These are phyloP conservation scores for Oryza glaberrima DNA, from an alignment of 176 grass and related monocot species.

Conservation along the genomic window DNA sequence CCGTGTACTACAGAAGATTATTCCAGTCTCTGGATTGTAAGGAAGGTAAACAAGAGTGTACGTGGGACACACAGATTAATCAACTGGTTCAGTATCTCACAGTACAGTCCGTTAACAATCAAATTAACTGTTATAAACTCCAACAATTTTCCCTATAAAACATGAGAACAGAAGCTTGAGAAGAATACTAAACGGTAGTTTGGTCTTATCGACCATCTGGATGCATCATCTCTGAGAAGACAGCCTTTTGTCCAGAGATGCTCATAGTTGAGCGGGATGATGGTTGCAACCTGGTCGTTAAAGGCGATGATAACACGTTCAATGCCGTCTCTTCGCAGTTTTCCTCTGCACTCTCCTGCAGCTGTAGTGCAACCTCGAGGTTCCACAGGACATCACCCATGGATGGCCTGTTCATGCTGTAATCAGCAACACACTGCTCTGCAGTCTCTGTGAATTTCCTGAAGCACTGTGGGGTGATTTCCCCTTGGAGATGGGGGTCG, in stretches of 20 bases:
- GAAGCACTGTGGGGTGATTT: slow-evolving; percentile 20
- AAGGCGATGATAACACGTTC: too few relatives aligned
- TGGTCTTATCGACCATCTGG: background rate
- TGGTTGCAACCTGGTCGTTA: too few relatives aligned
- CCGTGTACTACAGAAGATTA: too few relatives aligned
- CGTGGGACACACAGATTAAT: too few relatives aligned
- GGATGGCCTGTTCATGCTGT: slow-evolving; percentile 20
- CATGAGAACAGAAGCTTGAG: too few relatives aligned
- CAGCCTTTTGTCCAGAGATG: background rate
- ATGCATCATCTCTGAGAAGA: background rate
- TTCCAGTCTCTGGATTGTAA: too few relatives aligned
- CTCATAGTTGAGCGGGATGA: background rate
- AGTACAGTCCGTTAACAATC: too few relatives aligned
- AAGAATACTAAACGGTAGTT: too few relatives aligned
- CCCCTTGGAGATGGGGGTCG: slow-evolving; percentile 23
- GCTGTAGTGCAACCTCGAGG: slow-evolving; percentile 34
- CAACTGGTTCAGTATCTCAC: too few relatives aligned
- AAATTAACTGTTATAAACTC: too few relatives aligned
- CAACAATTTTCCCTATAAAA: too few relatives aligned
- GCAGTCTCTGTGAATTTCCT: slow-evolving; percentile 30
- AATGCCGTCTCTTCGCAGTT: background rate
- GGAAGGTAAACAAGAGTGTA: too few relatives aligned
- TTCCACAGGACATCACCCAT: slow-evolving; percentile 42
- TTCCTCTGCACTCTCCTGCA: slow-evolving; percentile 6
- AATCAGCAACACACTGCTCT: slow-evolving; percentile 33